Evolutionary conservation across 257 asterid genomes (phyloP).

Genomic region (Leonotis leonurus): DNA sequence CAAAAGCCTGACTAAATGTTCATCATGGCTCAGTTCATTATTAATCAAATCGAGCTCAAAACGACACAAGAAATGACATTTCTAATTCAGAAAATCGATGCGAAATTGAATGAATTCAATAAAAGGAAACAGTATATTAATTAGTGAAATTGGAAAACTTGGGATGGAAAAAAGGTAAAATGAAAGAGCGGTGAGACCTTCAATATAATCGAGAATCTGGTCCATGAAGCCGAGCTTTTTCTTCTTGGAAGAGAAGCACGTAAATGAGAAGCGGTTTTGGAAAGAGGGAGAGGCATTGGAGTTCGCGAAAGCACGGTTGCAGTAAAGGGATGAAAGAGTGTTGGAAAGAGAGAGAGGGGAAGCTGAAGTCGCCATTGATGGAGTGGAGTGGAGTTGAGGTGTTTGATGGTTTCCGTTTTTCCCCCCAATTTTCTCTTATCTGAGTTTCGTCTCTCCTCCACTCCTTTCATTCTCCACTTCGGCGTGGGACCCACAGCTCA

Average conservation of each 20-base stretch:
- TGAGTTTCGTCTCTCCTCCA: slow-evolving; percentile 24
- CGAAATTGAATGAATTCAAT: background rate
- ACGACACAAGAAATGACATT: background rate
- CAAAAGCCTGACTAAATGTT: background rate
- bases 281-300: slow-evolving; percentile 11
- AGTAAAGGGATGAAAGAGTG: slow-evolving; percentile 17
- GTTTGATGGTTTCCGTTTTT: background rate
- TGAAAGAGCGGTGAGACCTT: slow-evolving; percentile 57
- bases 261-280: slow-evolving; percentile 33
- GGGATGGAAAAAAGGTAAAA: too few relatives aligned
- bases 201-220: slow-evolving; percentile 91
- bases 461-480: background rate
- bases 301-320: slow-evolving; percentile 19
- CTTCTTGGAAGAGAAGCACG: slow-evolving; percentile 74
- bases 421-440: slow-evolving; percentile 26
- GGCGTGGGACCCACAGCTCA: background rate
- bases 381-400: slow-evolving; percentile 15
- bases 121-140: background rate
- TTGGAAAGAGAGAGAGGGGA: slow-evolving; percentile 26
- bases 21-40: background rate
- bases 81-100: background rate
- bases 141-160: background rate
- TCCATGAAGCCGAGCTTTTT: slow-evolving; percentile 72
- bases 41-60: background rate
- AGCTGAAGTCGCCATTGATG: slow-evolving; percentile 40